These are phyloP conservation scores for Neltuma alba DNA, from an alignment of 306 rosid species.

Conservation along the genomic window DNA sequence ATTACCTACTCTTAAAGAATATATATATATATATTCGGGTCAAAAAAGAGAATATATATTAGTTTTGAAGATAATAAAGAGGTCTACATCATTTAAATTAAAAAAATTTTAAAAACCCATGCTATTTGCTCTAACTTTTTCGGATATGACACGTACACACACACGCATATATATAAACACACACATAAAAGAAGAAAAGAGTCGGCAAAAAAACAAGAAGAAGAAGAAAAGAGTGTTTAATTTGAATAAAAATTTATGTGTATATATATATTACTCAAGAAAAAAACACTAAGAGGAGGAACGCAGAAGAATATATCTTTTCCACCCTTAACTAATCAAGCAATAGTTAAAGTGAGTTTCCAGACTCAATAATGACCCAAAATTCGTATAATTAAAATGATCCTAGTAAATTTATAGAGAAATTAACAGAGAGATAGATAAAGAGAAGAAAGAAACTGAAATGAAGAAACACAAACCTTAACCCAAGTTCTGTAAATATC, in stretches of 20 bases:
- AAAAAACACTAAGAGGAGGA: background rate
- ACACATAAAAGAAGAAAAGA: no score
- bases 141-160: no score
- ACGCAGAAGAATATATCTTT: background rate
- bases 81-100: background rate
- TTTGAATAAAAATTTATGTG: background rate
- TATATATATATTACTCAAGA: background rate
- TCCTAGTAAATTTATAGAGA: no score
- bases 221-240: background rate
- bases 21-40: no score
- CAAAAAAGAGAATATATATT: no score
- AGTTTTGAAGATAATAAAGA: background rate
- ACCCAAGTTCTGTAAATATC: conserved; percentile 87
- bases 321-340: background rate
- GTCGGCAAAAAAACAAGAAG: no score
- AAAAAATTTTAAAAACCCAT: background rate
- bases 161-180: no score
- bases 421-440: background rate
- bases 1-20: background rate
- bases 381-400: background rate
- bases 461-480: conserved; percentile 44
- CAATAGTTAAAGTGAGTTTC: background rate
- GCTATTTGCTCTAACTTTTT: background rate
- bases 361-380: background rate
- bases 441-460: background rate